A percentile compares a stretch with the other conserved stretches of the same genome.
Conservation (phyloP, 257 asterid genomes). For the Cordia subcordata region DNA sequence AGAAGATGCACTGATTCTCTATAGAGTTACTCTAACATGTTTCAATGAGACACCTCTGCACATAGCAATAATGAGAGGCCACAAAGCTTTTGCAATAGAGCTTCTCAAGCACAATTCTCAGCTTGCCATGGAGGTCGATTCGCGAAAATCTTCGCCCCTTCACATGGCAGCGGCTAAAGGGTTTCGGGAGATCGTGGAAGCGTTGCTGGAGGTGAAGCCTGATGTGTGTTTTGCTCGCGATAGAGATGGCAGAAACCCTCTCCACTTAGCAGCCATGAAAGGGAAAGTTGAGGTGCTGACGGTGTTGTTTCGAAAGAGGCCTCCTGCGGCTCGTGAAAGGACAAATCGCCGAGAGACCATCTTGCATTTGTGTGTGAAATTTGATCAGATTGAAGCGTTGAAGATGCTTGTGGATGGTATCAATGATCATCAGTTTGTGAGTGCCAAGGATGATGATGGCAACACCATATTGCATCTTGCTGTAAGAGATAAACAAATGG, state of each 20-base stretch:
- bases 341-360: conserved; percentile 14
- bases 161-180: conserved; percentile 34
- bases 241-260: conserved; percentile 27
- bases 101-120: conserved; percentile 18
- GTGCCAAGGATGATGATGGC: conserved; percentile 10
- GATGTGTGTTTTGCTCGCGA: conserved; percentile 24
- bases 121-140: conserved; percentile 28
- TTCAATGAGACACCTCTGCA: conserved; percentile 41
- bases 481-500: conserved; percentile 14
- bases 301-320: conserved; percentile 13
- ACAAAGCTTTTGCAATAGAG: conserved; percentile 13
- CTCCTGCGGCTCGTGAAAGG: conserved; percentile 23
- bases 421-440: conserved; percentile 5
- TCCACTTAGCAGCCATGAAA: conserved; percentile 37
- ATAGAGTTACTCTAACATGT: conserved; percentile 16
- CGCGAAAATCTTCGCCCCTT: conserved; percentile 23
- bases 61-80: conserved; percentile 33
- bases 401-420: conserved; percentile 3
- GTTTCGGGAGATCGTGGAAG: conserved; percentile 16
- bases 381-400: conserved; percentile 18
- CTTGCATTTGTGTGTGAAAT: conserved; percentile 45
- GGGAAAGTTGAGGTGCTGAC: conserved; percentile 31
- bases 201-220: conserved; percentile 6
- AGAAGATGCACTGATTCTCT: conserved; percentile 26
- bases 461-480: conserved; percentile 19